Conservation (phyloP, 2,329 filamentous ascomycete species). For the Bipolaris victoriae region DNA sequence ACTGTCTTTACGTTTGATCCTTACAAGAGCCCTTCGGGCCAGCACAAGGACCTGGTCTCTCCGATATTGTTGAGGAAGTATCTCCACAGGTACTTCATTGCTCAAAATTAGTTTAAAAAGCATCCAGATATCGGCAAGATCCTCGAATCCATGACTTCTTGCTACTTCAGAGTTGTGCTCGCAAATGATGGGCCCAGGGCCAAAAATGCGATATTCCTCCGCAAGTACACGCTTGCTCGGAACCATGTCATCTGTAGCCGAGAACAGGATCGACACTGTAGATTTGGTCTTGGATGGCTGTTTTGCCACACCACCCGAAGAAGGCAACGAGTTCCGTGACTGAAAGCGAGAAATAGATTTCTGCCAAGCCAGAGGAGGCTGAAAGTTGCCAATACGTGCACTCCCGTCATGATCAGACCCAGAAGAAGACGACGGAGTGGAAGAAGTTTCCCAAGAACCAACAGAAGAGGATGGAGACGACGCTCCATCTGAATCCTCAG, state of each 20-base stretch:
- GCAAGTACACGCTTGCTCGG: slow-evolving; percentile 81
- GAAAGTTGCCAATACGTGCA: slow-evolving; percentile 51
- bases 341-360: slow-evolving; percentile 62
- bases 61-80: slow-evolving; percentile 62
- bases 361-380: slow-evolving; percentile 60
- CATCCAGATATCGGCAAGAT: slow-evolving; percentile 83
- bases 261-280: slow-evolving; percentile 73
- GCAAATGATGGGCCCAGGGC: slow-evolving; percentile 80
- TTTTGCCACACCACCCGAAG: slow-evolving; percentile 35
- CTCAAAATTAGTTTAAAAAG: slow-evolving; percentile 78
- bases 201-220: slow-evolving; percentile 80
- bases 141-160: slow-evolving; percentile 69
- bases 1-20: slow-evolving; percentile 58
- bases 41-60: slow-evolving; percentile 71
- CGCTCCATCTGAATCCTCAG: slow-evolving; percentile 30
- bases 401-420: slow-evolving; percentile 50
- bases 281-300: slow-evolving; percentile 63
- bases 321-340: slow-evolving; percentile 54
- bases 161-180: slow-evolving; percentile 82
- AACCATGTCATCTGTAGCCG: slow-evolving; percentile 66
- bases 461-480: slow-evolving; percentile 38
- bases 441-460: slow-evolving; percentile 47
- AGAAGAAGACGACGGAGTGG: slow-evolving; percentile 47
- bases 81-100: slow-evolving; percentile 74
- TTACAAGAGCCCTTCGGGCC: slow-evolving; percentile 65